Conservation (phyloP, 2,329 filamentous ascomycete species). For the Esteya vermicola region DNA sequence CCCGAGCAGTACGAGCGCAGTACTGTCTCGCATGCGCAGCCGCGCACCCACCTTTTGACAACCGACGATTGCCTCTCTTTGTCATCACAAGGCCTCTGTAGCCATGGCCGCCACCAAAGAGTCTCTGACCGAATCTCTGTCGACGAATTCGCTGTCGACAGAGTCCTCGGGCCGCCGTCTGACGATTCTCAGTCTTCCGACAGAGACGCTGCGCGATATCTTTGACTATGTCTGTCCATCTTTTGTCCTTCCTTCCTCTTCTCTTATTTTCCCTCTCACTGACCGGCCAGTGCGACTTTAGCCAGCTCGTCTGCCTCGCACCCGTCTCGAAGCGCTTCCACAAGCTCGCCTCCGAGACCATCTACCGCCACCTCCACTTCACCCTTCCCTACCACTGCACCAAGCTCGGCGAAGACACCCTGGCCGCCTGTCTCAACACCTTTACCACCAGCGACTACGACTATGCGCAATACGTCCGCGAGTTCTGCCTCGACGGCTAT, state of each 20-base stretch:
- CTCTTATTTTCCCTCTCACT: background rate
- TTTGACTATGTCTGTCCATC: slow-evolving; percentile 25
- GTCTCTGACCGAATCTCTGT: background rate
- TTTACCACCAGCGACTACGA: slow-evolving; percentile 50
- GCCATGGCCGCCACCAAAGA: no score
- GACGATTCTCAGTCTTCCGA: slow-evolving; percentile 27
- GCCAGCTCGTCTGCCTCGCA: slow-evolving; percentile 41
- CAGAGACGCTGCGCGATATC: slow-evolving; percentile 34
- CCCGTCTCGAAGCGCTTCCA: slow-evolving; percentile 44
- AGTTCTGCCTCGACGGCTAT: slow-evolving; percentile 41
- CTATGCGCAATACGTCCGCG: slow-evolving; percentile 42
- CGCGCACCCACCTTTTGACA: no score
- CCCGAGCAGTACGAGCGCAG: no score
- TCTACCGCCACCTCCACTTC: slow-evolving; percentile 47
- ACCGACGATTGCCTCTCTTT: no score
- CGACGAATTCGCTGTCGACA: background rate
- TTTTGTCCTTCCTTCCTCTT: background rate
- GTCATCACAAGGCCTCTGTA: no score
- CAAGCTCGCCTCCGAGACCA: slow-evolving; percentile 39
- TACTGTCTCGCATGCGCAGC: no score
- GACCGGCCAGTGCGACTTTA: slow-evolving; percentile 22
- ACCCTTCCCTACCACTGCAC: slow-evolving; percentile 46
- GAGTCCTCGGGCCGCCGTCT: background rate
- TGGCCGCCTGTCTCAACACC: slow-evolving; percentile 45
- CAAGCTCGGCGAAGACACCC: slow-evolving; percentile 37